Conservation (phyloP, 2,329 filamentous ascomycete genomes). For the Venturia effusa region DNA sequence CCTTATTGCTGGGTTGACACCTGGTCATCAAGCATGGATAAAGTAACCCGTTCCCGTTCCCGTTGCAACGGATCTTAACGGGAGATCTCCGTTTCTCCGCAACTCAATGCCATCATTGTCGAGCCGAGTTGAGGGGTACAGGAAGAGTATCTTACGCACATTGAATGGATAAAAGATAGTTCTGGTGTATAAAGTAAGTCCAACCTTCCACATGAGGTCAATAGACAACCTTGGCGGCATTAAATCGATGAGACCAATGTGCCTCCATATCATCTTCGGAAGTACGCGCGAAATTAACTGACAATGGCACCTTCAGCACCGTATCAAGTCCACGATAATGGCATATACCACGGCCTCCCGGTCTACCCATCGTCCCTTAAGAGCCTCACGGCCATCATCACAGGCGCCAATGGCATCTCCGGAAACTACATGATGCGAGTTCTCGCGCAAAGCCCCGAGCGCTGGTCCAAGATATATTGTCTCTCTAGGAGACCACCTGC, state of each 20-base stretch:
- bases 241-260: no score
- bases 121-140: not conserved
- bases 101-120: not conserved
- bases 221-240: no score
- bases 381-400: constrained; percentile 40
- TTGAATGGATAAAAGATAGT: not conserved
- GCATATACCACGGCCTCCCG: constrained; percentile 37
- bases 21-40: not conserved
- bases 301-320: not conserved
- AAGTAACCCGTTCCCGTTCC: not conserved
- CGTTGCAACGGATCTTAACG: not conserved
- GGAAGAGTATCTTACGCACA: no score
- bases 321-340: constrained; percentile 16
- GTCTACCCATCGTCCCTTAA: constrained; percentile 29
- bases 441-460: constrained; percentile 33
- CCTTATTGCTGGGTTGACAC: not conserved
- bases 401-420: constrained; percentile 44
- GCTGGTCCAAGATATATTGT: constrained; percentile 44
- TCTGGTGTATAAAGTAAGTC: not conserved
- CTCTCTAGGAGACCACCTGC: constrained; percentile 37
- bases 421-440: constrained; percentile 41
- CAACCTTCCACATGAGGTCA: no score
- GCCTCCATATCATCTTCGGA: no score
- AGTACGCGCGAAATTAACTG: no score
- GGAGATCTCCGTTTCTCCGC: not conserved